phyloP scores from a whole-genome alignment of 2,329 filamentous ascomycete species.

The Tolypocladium inflatum region DNA sequence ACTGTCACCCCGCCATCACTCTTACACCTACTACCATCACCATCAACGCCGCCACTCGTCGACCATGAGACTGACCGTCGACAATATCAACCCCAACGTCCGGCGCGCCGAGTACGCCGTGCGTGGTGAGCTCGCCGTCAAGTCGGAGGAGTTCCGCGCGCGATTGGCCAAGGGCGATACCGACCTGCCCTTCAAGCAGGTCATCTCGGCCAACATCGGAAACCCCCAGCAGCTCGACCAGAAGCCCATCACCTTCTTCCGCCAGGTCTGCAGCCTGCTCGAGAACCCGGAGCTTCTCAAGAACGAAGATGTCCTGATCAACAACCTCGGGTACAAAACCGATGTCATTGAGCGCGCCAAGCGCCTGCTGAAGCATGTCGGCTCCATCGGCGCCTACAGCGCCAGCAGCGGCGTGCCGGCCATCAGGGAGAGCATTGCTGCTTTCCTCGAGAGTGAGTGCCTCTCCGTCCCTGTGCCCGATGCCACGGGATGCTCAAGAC shows the following conservation, averaged over 20 bases:
- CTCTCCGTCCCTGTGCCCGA: not conserved
- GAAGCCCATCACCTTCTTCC: constrained; percentile 98
- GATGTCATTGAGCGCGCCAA: constrained; percentile 82
- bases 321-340: constrained; percentile 72
- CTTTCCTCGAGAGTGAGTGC: constrained; percentile 78
- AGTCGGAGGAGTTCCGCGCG: constrained; percentile 83
- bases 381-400: constrained; percentile 93
- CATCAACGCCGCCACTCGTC: constrained; percentile 26
- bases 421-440: constrained; percentile 82
- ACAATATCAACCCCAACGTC: constrained; percentile 90
- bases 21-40: constrained; percentile 7
- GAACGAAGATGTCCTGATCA: constrained; percentile 69
- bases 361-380: constrained; percentile 71
- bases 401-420: constrained; percentile 81
- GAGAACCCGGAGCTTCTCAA: constrained; percentile 84
- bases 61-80: constrained; percentile 51
- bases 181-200: constrained; percentile 70
- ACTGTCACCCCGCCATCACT: not conserved
- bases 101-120: constrained; percentile 90
- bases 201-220: constrained; percentile 97
- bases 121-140: constrained; percentile 87
- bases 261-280: constrained; percentile 85
- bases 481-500: not conserved
- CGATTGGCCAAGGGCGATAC: constrained; percentile 51
- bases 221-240: constrained; percentile 99